These are phyloP conservation scores for Lasiosphaeris hirsuta DNA, from an alignment of 495 filamentous ascomycete species.

Conservation along the genomic window DNA sequence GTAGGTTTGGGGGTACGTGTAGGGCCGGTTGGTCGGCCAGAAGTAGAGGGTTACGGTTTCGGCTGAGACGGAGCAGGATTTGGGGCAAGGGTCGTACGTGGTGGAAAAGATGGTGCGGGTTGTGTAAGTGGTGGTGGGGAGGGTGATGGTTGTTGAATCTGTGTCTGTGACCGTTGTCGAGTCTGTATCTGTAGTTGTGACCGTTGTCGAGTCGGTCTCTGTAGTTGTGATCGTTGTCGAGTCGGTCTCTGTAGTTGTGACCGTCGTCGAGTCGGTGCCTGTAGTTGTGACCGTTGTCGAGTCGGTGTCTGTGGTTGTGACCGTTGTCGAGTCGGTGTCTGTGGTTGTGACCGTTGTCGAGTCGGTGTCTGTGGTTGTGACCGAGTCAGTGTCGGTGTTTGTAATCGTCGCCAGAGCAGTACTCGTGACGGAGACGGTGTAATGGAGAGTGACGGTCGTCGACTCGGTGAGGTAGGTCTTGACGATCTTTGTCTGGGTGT, in stretches of 20 bases:
- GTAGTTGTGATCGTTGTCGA: constrained; percentile 11
- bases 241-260: constrained; percentile 2
- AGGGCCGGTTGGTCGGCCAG: constrained; percentile 34
- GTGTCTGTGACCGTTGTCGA: constrained; percentile 15
- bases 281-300: constrained; percentile 9
- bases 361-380: constrained; percentile 12
- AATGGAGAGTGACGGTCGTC: constrained; percentile 8
- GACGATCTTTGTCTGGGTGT: constrained; percentile 1
- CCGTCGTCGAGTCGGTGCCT: too few species aligned
- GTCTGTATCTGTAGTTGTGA: constrained; percentile 14
- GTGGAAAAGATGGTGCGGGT: constrained; percentile 18
- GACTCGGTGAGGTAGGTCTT: background rate
- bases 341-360: constrained; percentile 8
- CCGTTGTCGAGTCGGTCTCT: constrained; percentile 7
- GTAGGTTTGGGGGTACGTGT: constrained; percentile 34
- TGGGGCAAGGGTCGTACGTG: constrained; percentile 25
- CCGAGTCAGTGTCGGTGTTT: constrained; percentile 8
- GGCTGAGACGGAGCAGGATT: constrained; percentile 32
- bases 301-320: constrained; percentile 15
- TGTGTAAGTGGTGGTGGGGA: too few species aligned
- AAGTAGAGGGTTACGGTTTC: constrained; percentile 33
- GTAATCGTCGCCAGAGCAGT: background rate
- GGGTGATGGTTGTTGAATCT: constrained; percentile 11
- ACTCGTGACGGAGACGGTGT: background rate
- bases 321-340: background rate